A percentile compares a stretch with the other conserved stretches of the same genome.
Evolutionary conservation across 2,329 filamentous ascomycete genomes (phyloP).

Genomic region (Aspergillus aculeatinus): DNA sequence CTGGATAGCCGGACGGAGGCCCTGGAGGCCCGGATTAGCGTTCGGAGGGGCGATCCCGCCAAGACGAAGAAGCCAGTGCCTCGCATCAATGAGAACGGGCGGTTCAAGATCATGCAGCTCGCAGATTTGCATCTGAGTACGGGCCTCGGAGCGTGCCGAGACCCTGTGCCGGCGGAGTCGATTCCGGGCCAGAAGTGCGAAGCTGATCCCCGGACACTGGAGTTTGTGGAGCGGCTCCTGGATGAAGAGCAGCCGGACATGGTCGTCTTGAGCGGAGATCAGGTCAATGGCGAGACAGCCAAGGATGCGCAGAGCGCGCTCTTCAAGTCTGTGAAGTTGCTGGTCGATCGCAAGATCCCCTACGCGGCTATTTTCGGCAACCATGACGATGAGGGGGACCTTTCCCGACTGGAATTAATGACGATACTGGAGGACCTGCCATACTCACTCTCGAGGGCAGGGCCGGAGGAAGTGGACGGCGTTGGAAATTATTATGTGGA

Average conservation of each 20-base stretch:
- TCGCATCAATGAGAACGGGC: conserved; percentile 81
- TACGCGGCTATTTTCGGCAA: conserved; percentile 96
- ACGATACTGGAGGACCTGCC: conserved; percentile 79
- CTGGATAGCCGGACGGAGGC: conserved; percentile 62
- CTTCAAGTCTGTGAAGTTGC: conserved; percentile 84
- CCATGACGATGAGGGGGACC: conserved; percentile 87
- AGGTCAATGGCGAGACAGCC: conserved; percentile 90
- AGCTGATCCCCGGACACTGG: conserved; percentile 85
- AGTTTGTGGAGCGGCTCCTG: conserved; percentile 79
- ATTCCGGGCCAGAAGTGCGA: conserved; percentile 74
- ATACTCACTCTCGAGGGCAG: conserved; percentile 81
- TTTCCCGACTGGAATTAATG: conserved; percentile 79
- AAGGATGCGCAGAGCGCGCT: conserved; percentile 90
- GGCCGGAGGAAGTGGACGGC: conserved; percentile 79
- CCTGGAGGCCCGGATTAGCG: conserved; percentile 71
- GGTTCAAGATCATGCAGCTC: conserved; percentile 96
- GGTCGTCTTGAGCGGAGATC: conserved; percentile 87
- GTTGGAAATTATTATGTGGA: conserved; percentile 95
- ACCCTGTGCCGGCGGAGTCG: conserved; percentile 73
- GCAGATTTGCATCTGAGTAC: conserved; percentile 94
- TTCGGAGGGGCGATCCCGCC: conserved; percentile 68
- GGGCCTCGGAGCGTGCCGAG: conserved; percentile 78
- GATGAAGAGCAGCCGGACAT: conserved; percentile 93
- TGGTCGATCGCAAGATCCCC: conserved; percentile 84
- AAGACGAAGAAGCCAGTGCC: conserved; percentile 68